These are phyloP conservation scores for Coemansia sp. DNA, from an alignment of 192 early-diverging fungal genomes.

Conservation along the genomic window DNA sequence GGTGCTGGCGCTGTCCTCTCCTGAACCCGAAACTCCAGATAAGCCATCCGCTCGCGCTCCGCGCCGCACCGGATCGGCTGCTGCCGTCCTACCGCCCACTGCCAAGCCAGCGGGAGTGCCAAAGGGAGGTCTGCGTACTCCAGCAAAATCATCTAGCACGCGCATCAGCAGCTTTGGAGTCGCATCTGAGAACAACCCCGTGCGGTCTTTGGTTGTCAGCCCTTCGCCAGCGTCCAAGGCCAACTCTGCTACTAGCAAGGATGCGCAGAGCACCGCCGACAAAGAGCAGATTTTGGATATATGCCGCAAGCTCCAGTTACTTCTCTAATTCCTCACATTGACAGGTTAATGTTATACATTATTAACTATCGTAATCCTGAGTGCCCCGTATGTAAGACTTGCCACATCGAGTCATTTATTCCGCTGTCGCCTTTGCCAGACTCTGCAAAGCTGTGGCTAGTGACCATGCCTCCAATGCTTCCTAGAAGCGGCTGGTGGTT, in stretches of 20 bases:
- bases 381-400: constrained; percentile 16
- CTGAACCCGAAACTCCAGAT: constrained; percentile 26
- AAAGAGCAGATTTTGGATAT: constrained; percentile 54
- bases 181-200: constrained; percentile 47
- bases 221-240: constrained; percentile 43
- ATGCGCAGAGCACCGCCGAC: constrained; percentile 16
- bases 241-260: constrained; percentile 26
- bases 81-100: constrained; percentile 9
- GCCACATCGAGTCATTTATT: constrained; percentile 18
- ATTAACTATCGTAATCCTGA: neutral
- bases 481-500: neutral
- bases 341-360: neutral
- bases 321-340: constrained; percentile 20
- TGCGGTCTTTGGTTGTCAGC: constrained; percentile 40
- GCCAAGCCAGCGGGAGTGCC: constrained; percentile 18
- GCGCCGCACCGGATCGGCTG: constrained; percentile 24
- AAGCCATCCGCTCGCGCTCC: constrained; percentile 37
- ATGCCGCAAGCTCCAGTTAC: constrained; percentile 50
- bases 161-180: constrained; percentile 59
- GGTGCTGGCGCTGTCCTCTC: constrained; percentile 52
- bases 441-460: neutral
- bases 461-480: constrained; percentile 21
- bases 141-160: constrained; percentile 27
- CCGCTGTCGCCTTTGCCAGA: neutral
- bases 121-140: constrained; percentile 39